Evolutionary conservation across 2,329 filamentous ascomycete species (phyloP).

Genomic region (Byssothecium circinans): DNA sequence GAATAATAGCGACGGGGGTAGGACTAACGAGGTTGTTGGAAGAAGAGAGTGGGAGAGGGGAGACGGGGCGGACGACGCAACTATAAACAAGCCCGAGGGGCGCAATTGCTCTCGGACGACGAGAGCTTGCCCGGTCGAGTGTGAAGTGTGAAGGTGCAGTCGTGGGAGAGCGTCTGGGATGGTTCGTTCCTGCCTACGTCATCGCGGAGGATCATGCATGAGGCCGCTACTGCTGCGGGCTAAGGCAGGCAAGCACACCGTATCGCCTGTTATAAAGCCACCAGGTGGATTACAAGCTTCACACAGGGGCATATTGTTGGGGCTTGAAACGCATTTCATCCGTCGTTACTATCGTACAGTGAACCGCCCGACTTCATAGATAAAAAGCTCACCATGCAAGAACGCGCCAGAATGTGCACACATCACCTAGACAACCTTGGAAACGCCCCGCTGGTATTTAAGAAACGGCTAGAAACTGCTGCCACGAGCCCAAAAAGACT

Average conservation of each 20-base stretch:
- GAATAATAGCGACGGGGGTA: constrained; percentile 12
- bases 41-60: not conserved
- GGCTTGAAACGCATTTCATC: not conserved
- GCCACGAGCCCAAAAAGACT: constrained; percentile 34
- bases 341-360: constrained; percentile 10
- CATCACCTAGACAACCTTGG: constrained; percentile 20
- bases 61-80: not conserved
- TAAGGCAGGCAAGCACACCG: constrained; percentile 2
- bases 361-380: not conserved
- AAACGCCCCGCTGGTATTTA: constrained; percentile 41
- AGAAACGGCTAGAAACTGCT: constrained; percentile 25
- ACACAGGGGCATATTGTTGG: too few relatives aligned
- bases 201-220: not conserved
- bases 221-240: constrained; percentile 3
- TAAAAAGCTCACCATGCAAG: too few relatives aligned
- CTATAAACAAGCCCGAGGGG: constrained; percentile 3
- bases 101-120: constrained; percentile 7
- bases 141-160: too few relatives aligned
- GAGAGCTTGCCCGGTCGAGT: constrained; percentile 1
- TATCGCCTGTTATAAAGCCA: too few relatives aligned
- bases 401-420: constrained; percentile 18
- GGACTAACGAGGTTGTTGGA: constrained; percentile 4
- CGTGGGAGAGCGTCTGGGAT: constrained; percentile 5
- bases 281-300: too few relatives aligned
- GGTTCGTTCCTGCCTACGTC: constrained; percentile 9